phyloP scores from a whole-genome alignment of 257 asterid genomes.

The Jacaranda mimosifolia region DNA sequence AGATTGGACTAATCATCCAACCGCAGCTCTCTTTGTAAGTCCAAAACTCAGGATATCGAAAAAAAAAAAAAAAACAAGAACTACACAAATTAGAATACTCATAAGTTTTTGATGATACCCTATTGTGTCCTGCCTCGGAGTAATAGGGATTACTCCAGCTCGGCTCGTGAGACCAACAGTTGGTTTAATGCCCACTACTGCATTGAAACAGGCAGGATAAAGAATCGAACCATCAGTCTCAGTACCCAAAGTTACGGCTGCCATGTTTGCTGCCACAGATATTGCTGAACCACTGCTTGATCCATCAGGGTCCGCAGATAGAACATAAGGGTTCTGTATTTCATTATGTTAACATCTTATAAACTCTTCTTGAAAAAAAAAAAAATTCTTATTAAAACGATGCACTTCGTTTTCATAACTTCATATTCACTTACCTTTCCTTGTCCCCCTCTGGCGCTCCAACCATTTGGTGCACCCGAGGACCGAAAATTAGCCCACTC shows the following conservation, averaged over 20 bases:
- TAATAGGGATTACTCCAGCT: conserved; percentile 56
- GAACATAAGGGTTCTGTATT: conserved; percentile 56
- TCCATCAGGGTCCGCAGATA: conserved; percentile 46
- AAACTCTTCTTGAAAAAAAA: no score
- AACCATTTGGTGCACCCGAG: background rate
- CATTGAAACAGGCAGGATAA: conserved; percentile 50
- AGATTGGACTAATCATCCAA: conserved; percentile 46
- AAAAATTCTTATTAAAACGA: no score
- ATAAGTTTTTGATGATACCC: conserved; percentile 36
- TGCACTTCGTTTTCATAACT: no score
- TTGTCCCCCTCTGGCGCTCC: background rate
- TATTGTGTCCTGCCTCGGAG: conserved; percentile 56
- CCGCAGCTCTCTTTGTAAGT: background rate
- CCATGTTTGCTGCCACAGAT: conserved; percentile 56
- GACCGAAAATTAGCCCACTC: background rate
- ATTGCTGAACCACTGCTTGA: conserved; percentile 61
- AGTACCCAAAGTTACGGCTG: conserved; percentile 50
- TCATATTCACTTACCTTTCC: background rate
- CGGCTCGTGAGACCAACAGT: conserved; percentile 61
- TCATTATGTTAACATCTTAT: no score
- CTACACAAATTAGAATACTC: no score
- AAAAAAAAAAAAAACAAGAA: background rate
- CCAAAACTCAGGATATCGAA: background rate
- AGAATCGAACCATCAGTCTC: conserved; percentile 60
- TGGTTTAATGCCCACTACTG: conserved; percentile 61